Evolutionary conservation across 371 early-diverging fungal species (phyloP).

Genomic region (Circinella minor): DNA sequence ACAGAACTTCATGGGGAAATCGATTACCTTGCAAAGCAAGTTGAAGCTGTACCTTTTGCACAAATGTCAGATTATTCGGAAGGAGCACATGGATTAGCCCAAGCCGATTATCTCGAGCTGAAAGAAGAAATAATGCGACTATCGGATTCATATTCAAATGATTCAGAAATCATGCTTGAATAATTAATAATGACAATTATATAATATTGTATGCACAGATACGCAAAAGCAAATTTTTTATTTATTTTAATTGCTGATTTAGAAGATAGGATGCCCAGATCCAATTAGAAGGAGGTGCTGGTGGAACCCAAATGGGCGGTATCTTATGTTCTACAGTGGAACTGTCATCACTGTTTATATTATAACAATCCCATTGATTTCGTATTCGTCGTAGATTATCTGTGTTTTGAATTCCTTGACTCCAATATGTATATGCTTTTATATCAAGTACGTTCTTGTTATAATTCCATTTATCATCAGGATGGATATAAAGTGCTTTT

Average conservation of each 20-base stretch:
- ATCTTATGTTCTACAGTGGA: conserved; percentile 24
- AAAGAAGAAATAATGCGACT: conserved; percentile 54
- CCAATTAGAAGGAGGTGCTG: conserved; percentile 49
- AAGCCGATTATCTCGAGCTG: conserved; percentile 52
- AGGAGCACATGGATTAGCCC: conserved; percentile 42
- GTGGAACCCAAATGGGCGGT: conserved; percentile 43
- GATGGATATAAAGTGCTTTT: conserved; percentile 22
- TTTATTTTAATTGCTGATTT: neutral
- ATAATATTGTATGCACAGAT: neutral
- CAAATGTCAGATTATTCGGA: conserved; percentile 54
- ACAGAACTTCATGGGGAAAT: conserved; percentile 39
- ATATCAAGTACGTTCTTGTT: conserved; percentile 22
- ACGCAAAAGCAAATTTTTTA: neutral
- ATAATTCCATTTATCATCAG: conserved; percentile 32
- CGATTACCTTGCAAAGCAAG: conserved; percentile 33
- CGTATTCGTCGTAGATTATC: conserved; percentile 32
- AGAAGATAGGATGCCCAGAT: conserved; percentile 43
- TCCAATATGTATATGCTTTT: conserved; percentile 43
- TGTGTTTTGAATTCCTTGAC: conserved; percentile 35
- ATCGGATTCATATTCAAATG: conserved; percentile 48
- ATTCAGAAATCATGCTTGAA: conserved; percentile 23
- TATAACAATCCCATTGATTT: conserved; percentile 46
- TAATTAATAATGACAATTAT: conserved; percentile 3
- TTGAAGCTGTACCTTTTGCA: conserved; percentile 36
- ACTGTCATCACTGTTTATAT: conserved; percentile 2